Evolutionary conservation across 2,329 filamentous ascomycete genomes (phyloP).

Genomic region (Clarireedia homoeocarpa): DNA sequence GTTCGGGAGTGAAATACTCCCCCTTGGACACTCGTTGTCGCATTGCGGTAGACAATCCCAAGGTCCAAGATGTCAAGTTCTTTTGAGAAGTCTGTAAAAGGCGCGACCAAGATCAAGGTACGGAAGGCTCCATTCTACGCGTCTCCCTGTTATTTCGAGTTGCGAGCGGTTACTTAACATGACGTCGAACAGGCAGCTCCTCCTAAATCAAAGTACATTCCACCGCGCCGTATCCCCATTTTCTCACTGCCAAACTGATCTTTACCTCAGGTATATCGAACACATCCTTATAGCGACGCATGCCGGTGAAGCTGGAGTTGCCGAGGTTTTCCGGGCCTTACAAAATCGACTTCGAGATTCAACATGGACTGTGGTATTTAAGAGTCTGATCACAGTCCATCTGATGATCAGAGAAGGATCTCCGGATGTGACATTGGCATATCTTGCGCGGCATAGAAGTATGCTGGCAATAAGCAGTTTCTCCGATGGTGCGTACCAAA

Average conservation of each 20-base stretch:
- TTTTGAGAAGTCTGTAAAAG: conserved; percentile 99
- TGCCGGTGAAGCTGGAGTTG: conserved; percentile 87
- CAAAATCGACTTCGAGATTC: conserved; percentile 86
- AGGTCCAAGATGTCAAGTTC: conserved; percentile 61
- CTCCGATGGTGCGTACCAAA: conserved; percentile 66
- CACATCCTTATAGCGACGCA: conserved; percentile 94
- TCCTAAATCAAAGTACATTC: conserved; percentile 86
- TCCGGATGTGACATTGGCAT: conserved; percentile 78
- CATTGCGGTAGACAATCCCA: conserved; percentile 6
- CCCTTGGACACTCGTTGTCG: conserved; percentile 5
- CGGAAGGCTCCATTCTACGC: conserved; percentile 17
- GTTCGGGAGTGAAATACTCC: conserved; percentile 8
- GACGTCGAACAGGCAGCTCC: conserved; percentile 63
- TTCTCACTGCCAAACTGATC: conserved; percentile 14
- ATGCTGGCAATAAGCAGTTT: conserved; percentile 84
- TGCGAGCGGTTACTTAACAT: conserved; percentile 11
- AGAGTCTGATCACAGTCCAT: conserved; percentile 90
- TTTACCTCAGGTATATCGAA: conserved; percentile 54
- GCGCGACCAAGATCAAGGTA: conserved; percentile 96
- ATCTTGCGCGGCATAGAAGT: conserved; percentile 73
- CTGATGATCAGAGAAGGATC: conserved; percentile 96
- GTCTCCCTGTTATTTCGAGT: neutral
- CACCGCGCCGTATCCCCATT: neutral
- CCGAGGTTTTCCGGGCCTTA: conserved; percentile 88
- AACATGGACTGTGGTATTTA: conserved; percentile 99